Conservation (phyloP, 192 early-diverging fungal genomes). For the Jimgerdemannia lactiflua region DNA sequence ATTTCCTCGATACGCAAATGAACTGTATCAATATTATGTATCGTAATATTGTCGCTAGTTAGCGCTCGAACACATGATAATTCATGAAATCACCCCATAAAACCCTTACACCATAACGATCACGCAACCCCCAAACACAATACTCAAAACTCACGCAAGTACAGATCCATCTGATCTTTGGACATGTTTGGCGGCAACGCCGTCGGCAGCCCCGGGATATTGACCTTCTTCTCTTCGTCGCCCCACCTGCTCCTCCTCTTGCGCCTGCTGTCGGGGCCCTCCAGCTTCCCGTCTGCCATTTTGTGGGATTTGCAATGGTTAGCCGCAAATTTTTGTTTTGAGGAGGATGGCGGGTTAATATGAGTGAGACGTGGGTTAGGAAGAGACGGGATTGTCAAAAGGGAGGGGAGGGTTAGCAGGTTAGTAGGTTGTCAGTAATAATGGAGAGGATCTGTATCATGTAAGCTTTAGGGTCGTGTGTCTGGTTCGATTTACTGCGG, state of each 20-base stretch:
- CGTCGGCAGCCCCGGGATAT: slow-evolving; percentile 75
- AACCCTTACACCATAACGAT: background rate
- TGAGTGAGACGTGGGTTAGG: background rate
- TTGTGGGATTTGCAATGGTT: background rate
- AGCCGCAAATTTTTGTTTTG: background rate
- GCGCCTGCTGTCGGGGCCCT: slow-evolving; percentile 48
- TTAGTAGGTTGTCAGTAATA: background rate
- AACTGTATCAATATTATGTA: slow-evolving; percentile 38
- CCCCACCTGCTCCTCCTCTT: slow-evolving; percentile 92
- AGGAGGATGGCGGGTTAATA: background rate
- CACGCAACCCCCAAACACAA: background rate
- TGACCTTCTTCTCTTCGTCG: slow-evolving; percentile 64
- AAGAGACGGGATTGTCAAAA: background rate
- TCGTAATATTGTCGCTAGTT: background rate
- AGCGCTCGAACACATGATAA: background rate
- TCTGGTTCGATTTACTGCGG: background rate
- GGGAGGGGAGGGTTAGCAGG: background rate
- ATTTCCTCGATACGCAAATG: slow-evolving; percentile 93
- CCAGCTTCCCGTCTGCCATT: background rate
- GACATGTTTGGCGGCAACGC: slow-evolving; percentile 73
- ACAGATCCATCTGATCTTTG: slow-evolving; percentile 78
- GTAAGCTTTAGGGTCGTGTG: background rate
- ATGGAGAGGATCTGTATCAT: background rate
- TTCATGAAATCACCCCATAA: too few relatives aligned
- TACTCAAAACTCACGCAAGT: slow-evolving; percentile 48